phyloP scores from a whole-genome alignment of 2,329 filamentous ascomycete species.

The Plenodomus tracheiphilus region DNA sequence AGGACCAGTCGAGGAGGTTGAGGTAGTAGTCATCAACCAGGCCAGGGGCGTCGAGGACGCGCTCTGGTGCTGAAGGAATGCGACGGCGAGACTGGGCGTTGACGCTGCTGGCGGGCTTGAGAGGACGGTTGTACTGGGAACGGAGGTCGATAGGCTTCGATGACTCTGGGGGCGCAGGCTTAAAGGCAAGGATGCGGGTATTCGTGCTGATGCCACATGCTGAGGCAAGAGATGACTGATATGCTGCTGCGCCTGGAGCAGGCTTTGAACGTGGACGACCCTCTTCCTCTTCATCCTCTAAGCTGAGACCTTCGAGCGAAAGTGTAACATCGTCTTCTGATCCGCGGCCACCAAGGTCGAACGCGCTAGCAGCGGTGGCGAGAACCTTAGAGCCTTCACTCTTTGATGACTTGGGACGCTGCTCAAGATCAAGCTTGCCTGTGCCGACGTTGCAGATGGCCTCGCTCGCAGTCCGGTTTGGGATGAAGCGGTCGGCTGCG shows the following conservation, averaged over 20 bases:
- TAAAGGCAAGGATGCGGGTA: slow-evolving; percentile 96
- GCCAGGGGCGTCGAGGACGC: slow-evolving; percentile 92
- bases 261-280: slow-evolving; percentile 70
- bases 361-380: slow-evolving; percentile 70
- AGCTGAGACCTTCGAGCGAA: slow-evolving; percentile 76
- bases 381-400: slow-evolving; percentile 75
- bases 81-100: slow-evolving; percentile 88
- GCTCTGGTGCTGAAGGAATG: slow-evolving; percentile 91
- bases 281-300: slow-evolving; percentile 71
- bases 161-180: slow-evolving; percentile 96
- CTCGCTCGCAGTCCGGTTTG: slow-evolving; percentile 88
- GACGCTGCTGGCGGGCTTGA: slow-evolving; percentile 73
- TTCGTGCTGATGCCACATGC: slow-evolving; percentile 92
- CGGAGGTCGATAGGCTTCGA: slow-evolving; percentile 97
- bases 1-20: slow-evolving; percentile 98
- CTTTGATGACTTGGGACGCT: slow-evolving; percentile 68
- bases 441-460: slow-evolving; percentile 80
- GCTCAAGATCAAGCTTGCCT: slow-evolving; percentile 71
- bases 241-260: slow-evolving; percentile 85
- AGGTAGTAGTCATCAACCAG: slow-evolving; percentile 99
- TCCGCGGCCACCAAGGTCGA: slow-evolving; percentile 63
- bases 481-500: slow-evolving; percentile 90
- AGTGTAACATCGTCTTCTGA: slow-evolving; percentile 72
- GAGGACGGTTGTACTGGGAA: slow-evolving; percentile 95
- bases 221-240: slow-evolving; percentile 86